Conservation (phyloP, 805 yeast species). For the Metschnikowia lunata region DNA sequence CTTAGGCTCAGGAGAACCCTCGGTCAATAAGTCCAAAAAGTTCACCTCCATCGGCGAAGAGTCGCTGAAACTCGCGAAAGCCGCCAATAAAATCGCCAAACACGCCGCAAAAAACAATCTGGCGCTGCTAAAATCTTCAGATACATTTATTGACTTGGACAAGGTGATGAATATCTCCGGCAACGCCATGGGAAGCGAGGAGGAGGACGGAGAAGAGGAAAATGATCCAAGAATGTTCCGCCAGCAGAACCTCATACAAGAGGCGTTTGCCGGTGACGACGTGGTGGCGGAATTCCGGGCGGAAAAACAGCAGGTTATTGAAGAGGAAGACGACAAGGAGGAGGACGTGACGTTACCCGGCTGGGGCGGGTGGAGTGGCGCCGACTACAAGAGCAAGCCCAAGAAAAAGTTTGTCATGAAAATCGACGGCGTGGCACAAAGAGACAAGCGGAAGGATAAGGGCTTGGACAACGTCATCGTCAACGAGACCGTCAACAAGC, state of each 20-base stretch:
- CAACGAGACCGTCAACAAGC: conserved; percentile 82
- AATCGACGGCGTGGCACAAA: conserved; percentile 69
- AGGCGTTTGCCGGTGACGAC: conserved; percentile 97
- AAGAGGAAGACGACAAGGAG: conserved; percentile 83
- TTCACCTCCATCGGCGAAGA: conserved; percentile 29
- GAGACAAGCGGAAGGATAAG: conserved; percentile 74
- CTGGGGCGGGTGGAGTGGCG: conserved; percentile 98
- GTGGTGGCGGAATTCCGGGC: conserved; percentile 75
- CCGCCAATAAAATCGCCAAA: conserved; percentile 39
- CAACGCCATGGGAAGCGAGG: conserved; percentile 27
- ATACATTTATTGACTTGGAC: conserved; percentile 44
- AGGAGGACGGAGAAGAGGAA: conserved; percentile 29
- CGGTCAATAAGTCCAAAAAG: conserved; percentile 29
- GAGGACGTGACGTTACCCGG: conserved; percentile 88
- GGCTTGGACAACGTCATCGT: conserved; percentile 77
- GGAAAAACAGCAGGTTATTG: conserved; percentile 64
- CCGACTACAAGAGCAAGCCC: conserved; percentile 30
- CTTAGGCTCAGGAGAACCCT: conserved; percentile 3
- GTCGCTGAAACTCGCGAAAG: conserved; percentile 35
- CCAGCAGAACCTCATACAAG: conserved; percentile 76
- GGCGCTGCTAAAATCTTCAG: conserved; percentile 30
- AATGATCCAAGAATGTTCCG: conserved; percentile 49
- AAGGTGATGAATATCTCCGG: conserved; percentile 54
- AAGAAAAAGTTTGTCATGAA: conserved; percentile 65
- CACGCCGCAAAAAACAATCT: conserved; percentile 28